These are phyloP conservation scores for Castanopsis chinensis DNA, from an alignment of 306 rosid genomes.

Conservation along the genomic window DNA sequence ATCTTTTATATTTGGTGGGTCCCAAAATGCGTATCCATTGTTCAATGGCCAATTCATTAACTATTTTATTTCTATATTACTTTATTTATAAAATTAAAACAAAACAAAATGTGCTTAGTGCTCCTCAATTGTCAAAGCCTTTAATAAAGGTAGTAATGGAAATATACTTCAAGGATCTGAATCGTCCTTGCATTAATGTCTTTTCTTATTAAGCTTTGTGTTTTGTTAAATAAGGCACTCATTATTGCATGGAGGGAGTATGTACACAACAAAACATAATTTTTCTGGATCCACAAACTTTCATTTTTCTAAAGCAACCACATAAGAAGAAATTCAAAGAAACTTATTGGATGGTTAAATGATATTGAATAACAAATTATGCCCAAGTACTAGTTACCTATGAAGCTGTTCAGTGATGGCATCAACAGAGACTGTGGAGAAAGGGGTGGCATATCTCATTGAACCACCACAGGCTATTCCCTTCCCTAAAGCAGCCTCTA, in stretches of 20 bases:
- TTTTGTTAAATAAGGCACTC: background rate
- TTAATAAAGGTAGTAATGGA: background rate
- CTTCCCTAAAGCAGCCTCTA: conserved; percentile 95
- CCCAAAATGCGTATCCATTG: background rate
- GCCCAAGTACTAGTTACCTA: conserved; percentile 38
- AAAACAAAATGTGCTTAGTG: background rate
- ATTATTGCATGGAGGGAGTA: background rate
- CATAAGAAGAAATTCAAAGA: background rate
- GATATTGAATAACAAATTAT: no score
- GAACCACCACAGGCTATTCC: conserved; percentile 79
- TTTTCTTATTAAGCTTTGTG: background rate
- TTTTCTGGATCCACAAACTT: background rate
- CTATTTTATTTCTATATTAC: background rate
- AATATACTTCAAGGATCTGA: background rate
- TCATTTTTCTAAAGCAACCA: background rate
- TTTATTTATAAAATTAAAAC: background rate
- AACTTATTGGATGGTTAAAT: background rate
- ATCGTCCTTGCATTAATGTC: background rate
- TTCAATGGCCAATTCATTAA: background rate
- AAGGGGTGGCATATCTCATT: conserved; percentile 77
- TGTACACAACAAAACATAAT: background rate
- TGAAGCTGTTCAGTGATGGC: conserved; percentile 88
- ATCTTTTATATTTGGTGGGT: background rate
- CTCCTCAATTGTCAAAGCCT: background rate
- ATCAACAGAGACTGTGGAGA: conserved; percentile 78